Conservation (phyloP, 2,329 filamentous ascomycete species). For the Penicillium paneum region DNA sequence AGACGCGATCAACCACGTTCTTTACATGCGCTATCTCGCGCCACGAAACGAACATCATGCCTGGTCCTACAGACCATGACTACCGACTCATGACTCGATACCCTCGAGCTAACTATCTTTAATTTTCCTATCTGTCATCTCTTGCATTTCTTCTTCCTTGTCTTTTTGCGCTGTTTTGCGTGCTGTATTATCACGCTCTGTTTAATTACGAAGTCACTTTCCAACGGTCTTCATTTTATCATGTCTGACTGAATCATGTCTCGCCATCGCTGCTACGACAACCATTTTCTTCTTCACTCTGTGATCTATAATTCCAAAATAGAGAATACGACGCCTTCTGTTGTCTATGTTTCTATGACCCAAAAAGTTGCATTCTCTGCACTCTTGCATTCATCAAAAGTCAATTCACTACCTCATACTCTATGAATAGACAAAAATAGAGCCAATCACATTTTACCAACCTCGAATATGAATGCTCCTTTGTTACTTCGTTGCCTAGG, state of each 20-base stretch:
- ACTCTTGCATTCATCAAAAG: neutral
- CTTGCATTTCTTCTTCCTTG: neutral
- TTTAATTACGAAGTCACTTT: neutral
- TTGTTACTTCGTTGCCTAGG: slow-evolving; percentile 1
- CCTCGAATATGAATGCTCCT: neutral
- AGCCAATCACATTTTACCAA: neutral
- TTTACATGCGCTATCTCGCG: neutral
- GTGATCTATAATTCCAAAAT: neutral
- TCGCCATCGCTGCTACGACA: neutral
- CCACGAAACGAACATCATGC: slow-evolving; percentile 1
- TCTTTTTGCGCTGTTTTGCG: neutral
- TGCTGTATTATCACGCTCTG: slow-evolving; percentile 6
- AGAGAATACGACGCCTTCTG: neutral
- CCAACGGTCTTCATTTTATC: neutral
- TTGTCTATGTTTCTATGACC: neutral
- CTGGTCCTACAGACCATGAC: slow-evolving; percentile 1
- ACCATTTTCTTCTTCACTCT: neutral
- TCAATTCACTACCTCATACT: neutral
- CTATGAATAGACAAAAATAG: slow-evolving; percentile 1
- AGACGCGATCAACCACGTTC: slow-evolving; percentile 5
- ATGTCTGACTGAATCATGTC: neutral
- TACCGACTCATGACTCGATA: slow-evolving; percentile 10
- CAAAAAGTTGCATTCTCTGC: slow-evolving; percentile 1
- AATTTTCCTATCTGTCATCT: slow-evolving; percentile 3
- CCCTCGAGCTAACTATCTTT: slow-evolving; percentile 11